Conservation (phyloP, 2,329 filamentous ascomycete genomes). For the Ascochyta viciae-villosae region DNA sequence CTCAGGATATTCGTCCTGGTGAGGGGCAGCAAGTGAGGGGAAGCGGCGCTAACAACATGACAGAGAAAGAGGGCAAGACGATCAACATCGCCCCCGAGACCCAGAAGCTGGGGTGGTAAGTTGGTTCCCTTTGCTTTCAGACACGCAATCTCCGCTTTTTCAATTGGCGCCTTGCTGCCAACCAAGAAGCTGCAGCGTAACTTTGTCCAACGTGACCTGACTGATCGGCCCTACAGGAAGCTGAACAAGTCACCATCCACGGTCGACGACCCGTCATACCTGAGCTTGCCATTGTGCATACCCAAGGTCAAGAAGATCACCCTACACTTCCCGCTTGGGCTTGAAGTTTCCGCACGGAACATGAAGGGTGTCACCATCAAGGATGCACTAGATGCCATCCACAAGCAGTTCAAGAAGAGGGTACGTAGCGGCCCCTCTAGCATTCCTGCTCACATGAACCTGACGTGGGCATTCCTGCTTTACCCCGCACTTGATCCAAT, state of each 20-base stretch:
- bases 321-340: constrained; percentile 85
- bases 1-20: constrained; percentile 16
- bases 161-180: constrained; percentile 4
- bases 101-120: constrained; percentile 87
- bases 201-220: constrained; percentile 22
- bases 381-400: constrained; percentile 91
- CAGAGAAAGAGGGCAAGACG: constrained; percentile 76
- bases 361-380: constrained; percentile 96
- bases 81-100: constrained; percentile 81
- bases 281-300: constrained; percentile 80
- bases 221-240: constrained; percentile 68
- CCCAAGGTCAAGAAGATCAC: constrained; percentile 94
- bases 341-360: constrained; percentile 89
- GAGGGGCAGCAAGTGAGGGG: constrained; percentile 33
- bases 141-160: neutral
- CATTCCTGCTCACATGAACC: neutral
- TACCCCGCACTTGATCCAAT: constrained; percentile 10
- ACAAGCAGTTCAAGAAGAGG: constrained; percentile 97
- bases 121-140: constrained; percentile 18
- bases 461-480: constrained; percentile 1
- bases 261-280: constrained; percentile 82
- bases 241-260: constrained; percentile 83
- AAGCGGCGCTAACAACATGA: constrained; percentile 43
- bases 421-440: constrained; percentile 59
- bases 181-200: neutral